Base-by-base conservation (phyloP, 331 rosid genomes). In the Erythrophleum ivorense region DNA sequence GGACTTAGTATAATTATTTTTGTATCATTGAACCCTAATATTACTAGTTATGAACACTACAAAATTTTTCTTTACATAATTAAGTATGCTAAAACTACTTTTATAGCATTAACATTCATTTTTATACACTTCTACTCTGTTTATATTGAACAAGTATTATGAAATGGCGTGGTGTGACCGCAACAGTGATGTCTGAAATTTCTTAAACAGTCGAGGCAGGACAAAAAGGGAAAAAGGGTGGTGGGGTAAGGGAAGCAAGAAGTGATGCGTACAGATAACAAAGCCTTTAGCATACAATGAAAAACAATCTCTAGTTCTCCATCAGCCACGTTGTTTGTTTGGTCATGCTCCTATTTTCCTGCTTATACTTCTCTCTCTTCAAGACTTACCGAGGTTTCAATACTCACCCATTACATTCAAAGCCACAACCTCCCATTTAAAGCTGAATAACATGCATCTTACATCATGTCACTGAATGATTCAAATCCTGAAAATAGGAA, bases 401-500 rank as follows among this genome's bases (percentile, higher is more conserved):
- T 13, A 2, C 21, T 14, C 7, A 3, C 33, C 43, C 57, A 29
- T 41, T 45, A 6, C 43, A 36, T 31, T 34, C n/a, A 12, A 12
- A 62, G 31, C 6, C 36, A 55, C 31, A n/a, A 55, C 1, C 24
- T 18, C 64, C 34, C 3, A 21, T 21, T 58, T 58, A 29, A 58
- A 58, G 40, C 3, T 3, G n/a, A 13, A 34, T 31, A n/a, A 33
- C 68, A 33, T 10, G 11, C 67, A 24, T 11, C 24, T 24, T 60
- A 60, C 41, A 60, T 60, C 67, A 11, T 34, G 70, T 63, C 70
- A 14, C 68, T 12, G 69, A 13, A 63, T 63, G 21, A 75, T 79
- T 64, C 71, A 54, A 60, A 46, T 71, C 50, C 46, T 13, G 78
- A 69, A 84, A 71, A 7, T 76, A 29, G 85, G 78, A 73, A 83